These are phyloP conservation scores for Hypoxylon trugodes DNA, from an alignment of 495 filamentous ascomycete genomes.

Conservation along the genomic window DNA sequence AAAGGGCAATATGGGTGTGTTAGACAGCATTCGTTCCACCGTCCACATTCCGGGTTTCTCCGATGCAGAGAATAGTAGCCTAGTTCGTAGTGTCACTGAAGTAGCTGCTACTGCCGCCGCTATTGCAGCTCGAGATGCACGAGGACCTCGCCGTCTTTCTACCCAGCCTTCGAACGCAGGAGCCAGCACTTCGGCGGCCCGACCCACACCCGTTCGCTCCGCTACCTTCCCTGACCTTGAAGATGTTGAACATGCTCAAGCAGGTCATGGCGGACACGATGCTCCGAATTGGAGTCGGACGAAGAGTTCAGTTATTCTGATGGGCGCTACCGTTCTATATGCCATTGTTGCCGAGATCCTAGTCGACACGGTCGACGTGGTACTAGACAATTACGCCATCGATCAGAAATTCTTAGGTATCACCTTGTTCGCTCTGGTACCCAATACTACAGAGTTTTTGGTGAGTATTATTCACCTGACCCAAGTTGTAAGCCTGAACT, in stretches of 20 bases:
- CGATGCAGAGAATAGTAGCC: conserved; percentile 77
- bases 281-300: conserved; percentile 96
- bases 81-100: conserved; percentile 86
- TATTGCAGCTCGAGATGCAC: conserved; percentile 81
- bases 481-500: conserved; percentile 34
- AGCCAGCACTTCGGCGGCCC: conserved; percentile 40
- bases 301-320: conserved; percentile 88
- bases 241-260: conserved; percentile 53
- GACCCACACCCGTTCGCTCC: conserved; percentile 47
- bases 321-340: conserved; percentile 91
- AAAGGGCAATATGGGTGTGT: conserved; percentile 58
- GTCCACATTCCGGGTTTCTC: conserved; percentile 73
- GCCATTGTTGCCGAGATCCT: conserved; percentile 96
- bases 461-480: conserved; percentile 59
- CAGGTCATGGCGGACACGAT: conserved; percentile 84
- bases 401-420: conserved; percentile 99
- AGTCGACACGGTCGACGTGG: conserved; percentile 94
- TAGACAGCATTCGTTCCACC: conserved; percentile 47
- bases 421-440: conserved; percentile 94
- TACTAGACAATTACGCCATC: conserved; percentile 86
- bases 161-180: conserved; percentile 36
- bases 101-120: conserved; percentile 91
- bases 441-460: conserved; percentile 98
- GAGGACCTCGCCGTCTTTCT: conserved; percentile 45
- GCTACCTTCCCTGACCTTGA: conserved; percentile 54